These are phyloP conservation scores for Epichloe hybrida DNA, from an alignment of 2,329 filamentous ascomycete genomes.

Conservation along the genomic window DNA sequence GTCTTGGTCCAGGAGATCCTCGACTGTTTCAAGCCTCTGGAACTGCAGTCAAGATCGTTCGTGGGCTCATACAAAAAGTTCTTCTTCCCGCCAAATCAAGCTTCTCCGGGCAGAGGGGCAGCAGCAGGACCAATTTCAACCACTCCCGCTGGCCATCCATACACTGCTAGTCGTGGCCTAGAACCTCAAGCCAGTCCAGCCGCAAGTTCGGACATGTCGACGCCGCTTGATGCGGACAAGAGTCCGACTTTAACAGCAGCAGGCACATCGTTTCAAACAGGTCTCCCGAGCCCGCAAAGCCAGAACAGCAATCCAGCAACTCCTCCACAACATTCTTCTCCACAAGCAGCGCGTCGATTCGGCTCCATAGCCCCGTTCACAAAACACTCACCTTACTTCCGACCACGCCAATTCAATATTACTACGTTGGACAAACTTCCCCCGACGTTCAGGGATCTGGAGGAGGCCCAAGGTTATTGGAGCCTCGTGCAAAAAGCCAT, in stretches of 20 bases:
- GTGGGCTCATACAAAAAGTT: slow-evolving; percentile 24
- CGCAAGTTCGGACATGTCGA: neutral
- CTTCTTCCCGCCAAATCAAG: slow-evolving; percentile 15
- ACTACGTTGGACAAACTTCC: slow-evolving; percentile 21
- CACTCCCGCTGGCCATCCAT: neutral
- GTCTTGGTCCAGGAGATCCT: slow-evolving; percentile 24
- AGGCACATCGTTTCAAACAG: slow-evolving; percentile 5
- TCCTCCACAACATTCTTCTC: slow-evolving; percentile 8
- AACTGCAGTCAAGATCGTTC: slow-evolving; percentile 25
- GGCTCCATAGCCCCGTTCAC: slow-evolving; percentile 23
- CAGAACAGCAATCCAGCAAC: slow-evolving; percentile 16
- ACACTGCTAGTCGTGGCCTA: neutral
- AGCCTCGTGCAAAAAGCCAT: slow-evolving; percentile 22
- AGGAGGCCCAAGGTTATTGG: slow-evolving; percentile 26
- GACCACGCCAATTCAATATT: slow-evolving; percentile 17
- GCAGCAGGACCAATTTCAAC: neutral
- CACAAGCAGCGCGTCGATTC: slow-evolving; percentile 11
- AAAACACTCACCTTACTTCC: slow-evolving; percentile 24
- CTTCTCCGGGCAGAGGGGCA: neutral
- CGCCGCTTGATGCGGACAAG: slow-evolving; percentile 8
- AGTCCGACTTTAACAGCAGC: slow-evolving; percentile 3
- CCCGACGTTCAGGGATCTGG: slow-evolving; percentile 15
- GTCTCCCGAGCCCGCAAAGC: slow-evolving; percentile 22
- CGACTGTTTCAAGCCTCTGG: slow-evolving; percentile 25
- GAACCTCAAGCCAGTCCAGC: neutral